Evolutionary conservation across 495 filamentous ascomycete species (phyloP), one percentile per base, ranked within the genome.

Genomic region (Penicillium bialowiezense): DNA sequence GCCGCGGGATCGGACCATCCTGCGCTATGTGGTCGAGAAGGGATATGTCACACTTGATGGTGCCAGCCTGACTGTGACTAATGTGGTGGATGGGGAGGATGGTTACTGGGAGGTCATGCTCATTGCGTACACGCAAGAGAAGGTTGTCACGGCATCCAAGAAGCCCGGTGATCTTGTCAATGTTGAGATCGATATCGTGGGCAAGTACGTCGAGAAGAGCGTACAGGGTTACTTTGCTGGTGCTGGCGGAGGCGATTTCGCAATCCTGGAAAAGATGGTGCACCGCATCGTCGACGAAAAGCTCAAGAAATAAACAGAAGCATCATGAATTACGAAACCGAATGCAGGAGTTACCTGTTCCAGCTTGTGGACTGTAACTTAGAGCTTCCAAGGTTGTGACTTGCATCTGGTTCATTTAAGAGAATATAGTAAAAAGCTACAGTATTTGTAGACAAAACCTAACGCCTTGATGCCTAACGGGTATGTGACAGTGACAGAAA

Each of bases 131-230:
- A 96, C 95, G 32, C 95, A 97, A 74, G 90, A 91, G 71, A 84
- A 85, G 67, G 83, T 97, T 28, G 89, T 96, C 2, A 88, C 87
- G 49, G 89, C 87, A 8, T 70, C 65, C 9, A 97, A 99, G 79
- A 74, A 77, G 65, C 68, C 74, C n/a, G 91, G 95, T 1, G 90
- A 96, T 5, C 76, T 80, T 41, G 90, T 97, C 24, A 99, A 99
- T 67, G 85, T 97, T 14, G 95, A 99, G 77, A 95, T 97, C 42
- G 95, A 99, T 68, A 91, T 96, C 77, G 85, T 97, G 55, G 95
- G 92, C 4, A 99, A 99, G 78, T 97, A 97, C 65, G 91, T 97
- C 15, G 95, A 97, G 83, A 99, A 97, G 82, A 90, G 88, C 50
- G 84, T 83, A 1, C 64, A 74, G 52, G 79, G 67, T 12, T 82